phyloP scores from a whole-genome alignment of 805 yeast genomes.

The Saturnispora galanensis region DNA sequence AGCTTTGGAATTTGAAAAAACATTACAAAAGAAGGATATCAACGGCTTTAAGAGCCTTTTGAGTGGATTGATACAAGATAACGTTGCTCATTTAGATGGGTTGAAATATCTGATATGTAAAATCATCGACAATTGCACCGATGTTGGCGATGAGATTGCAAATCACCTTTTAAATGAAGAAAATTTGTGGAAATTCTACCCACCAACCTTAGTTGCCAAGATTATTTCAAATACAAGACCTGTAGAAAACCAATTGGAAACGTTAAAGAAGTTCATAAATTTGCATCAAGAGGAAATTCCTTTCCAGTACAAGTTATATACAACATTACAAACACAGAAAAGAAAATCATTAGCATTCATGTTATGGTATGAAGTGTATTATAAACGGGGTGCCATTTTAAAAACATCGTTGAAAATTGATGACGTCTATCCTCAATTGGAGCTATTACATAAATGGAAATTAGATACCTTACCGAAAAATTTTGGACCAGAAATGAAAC shows the following conservation, averaged over 20 bases:
- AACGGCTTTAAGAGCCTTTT: background rate
- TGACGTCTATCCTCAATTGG: constrained; percentile 4
- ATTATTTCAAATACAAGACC: background rate
- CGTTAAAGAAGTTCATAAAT: constrained; percentile 5
- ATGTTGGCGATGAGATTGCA: background rate
- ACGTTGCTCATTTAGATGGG: background rate
- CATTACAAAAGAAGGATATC: background rate
- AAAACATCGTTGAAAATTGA: constrained; percentile 6
- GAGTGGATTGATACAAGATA: background rate
- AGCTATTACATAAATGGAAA: constrained; percentile 7
- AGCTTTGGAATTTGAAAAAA: constrained; percentile 3
- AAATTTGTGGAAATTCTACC: constrained; percentile 1
- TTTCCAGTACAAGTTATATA: constrained; percentile 8
- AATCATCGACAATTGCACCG: background rate
- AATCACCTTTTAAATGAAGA: background rate
- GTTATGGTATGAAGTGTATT: constrained; percentile 11
- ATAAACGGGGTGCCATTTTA: constrained; percentile 1
- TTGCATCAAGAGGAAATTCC: constrained; percentile 2
- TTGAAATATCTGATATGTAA: background rate
- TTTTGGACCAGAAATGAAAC: constrained; percentile 8
- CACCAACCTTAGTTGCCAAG: constrained; percentile 6
- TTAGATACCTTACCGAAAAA: constrained; percentile 10
- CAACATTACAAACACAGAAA: constrained; percentile 4
- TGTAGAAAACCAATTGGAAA: constrained; percentile 2
- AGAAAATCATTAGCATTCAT: constrained; percentile 6